Base-by-base conservation (phyloP, 495 filamentous ascomycete genomes). In the Podospora comata region DNA sequence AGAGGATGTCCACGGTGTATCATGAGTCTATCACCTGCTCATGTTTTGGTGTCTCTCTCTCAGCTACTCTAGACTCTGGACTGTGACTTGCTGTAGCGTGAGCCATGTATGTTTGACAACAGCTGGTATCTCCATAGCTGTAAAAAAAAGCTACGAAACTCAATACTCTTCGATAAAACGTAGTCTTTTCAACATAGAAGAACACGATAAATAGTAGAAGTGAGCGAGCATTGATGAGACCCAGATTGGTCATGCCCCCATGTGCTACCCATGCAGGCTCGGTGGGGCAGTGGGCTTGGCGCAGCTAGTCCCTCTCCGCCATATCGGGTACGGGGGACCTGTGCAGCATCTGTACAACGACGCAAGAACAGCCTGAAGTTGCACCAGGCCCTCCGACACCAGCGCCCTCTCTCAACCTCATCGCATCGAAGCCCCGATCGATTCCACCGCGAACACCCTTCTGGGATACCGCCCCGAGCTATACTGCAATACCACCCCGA, bases 341-440 rank as follows among this genome's bases (percentile, higher is more conserved):
- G 59, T 20, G 59, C 59, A 61, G 59, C 59, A 61, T 61, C 59
- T 61, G 59, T 61, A 61, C 39, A 48, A 55, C 67, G 23, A 67
- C 60, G 39, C 53, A 54, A 57, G 23, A 60, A 63, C 13, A 28
- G 69, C 69, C 66, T 68, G 69, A 66, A 68, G 66, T 71, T 68
- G 55, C 66, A 64, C 65, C 61, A 67, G 39, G 59, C 64, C 64
- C 56, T 30, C 57, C 65, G 23, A 59, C 54, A 61, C 39, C 26
- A 67, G 19, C 34, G 44, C 19, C 27, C 20, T 53, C 60, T 34
- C 55, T 5, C 55, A 20, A 58, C 9, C 54, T 53, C 65, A 55
- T 64, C 55, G 39, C 58, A 70, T 70, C 65, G 39, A 55, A n/a
- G 26, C 39, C 7, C 18, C 20, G 44, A 7, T 60, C 20, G 27